Conservation (phyloP, 164 flowering plant genomes). For the Cinnamomum micranthum region DNA sequence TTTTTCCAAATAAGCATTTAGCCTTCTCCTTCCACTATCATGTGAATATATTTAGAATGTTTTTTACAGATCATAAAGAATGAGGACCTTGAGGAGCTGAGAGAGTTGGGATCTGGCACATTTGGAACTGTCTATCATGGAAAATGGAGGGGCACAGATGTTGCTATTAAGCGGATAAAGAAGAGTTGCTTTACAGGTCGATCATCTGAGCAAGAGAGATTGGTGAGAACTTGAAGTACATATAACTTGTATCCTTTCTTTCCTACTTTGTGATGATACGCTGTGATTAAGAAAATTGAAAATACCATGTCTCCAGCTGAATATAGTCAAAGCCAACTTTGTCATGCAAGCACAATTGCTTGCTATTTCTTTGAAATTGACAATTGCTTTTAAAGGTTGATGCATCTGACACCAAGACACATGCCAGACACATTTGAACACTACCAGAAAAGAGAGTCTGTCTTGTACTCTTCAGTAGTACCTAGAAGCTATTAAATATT, state of each 20-base stretch:
- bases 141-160: constrained; percentile 94
- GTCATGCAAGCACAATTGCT: not conserved
- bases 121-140: constrained; percentile 98
- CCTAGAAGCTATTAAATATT: too few species aligned
- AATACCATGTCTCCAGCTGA: not conserved
- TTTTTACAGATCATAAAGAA: constrained; percentile 61
- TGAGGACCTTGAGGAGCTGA: constrained; percentile 89
- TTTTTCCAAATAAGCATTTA: too few species aligned
- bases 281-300: not conserved
- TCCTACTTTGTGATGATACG: not conserved
- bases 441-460: too few species aligned
- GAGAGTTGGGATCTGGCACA: constrained; percentile 88
- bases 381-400: too few species aligned
- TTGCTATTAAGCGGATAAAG: constrained; percentile 89
- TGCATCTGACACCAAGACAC: not conserved
- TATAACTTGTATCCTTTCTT: not conserved
- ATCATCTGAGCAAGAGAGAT: constrained; percentile 92
- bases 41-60: not conserved
- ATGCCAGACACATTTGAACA: not conserved
- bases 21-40: not conserved
- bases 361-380: not conserved
- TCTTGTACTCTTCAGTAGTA: too few species aligned
- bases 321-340: not conserved
- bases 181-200: constrained; percentile 88
- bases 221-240: constrained; percentile 37